These are phyloP conservation scores for Geosmithia morbida DNA, from an alignment of 2,329 filamentous ascomycete genomes.

Conservation along the genomic window DNA sequence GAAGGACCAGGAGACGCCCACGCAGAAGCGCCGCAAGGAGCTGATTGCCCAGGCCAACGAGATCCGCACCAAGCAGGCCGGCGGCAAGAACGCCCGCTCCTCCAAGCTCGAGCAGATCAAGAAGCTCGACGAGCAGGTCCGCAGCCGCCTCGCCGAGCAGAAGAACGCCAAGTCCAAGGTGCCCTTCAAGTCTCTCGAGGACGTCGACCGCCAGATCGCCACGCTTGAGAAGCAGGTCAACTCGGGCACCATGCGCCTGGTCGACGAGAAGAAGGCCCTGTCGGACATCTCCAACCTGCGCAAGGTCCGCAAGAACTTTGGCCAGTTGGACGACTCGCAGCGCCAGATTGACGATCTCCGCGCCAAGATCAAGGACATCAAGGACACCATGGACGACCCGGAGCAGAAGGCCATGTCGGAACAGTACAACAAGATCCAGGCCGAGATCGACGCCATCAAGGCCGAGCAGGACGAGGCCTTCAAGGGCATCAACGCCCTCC, in stretches of 20 bases:
- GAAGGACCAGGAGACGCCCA: constrained; percentile 67
- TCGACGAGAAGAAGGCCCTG: constrained; percentile 93
- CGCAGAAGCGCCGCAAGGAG: constrained; percentile 72
- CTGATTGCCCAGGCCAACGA: constrained; percentile 68
- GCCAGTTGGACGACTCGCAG: constrained; percentile 68
- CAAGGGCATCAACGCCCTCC: constrained; percentile 73
- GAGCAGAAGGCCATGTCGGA: constrained; percentile 81
- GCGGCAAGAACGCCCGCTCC: constrained; percentile 69
- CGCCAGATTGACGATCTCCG: constrained; percentile 82
- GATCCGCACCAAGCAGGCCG: constrained; percentile 78
- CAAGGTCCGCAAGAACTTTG: constrained; percentile 86
- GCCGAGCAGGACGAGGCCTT: constrained; percentile 81
- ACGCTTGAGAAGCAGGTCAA: constrained; percentile 76
- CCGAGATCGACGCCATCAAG: constrained; percentile 81
- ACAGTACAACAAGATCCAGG: constrained; percentile 70
- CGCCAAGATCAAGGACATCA: constrained; percentile 75
- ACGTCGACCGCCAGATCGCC: constrained; percentile 72
- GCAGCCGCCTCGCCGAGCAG: constrained; percentile 71
- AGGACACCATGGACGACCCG: constrained; percentile 80
- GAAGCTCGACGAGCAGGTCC: constrained; percentile 77
- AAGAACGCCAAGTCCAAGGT: constrained; percentile 73
- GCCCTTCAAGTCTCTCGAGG: constrained; percentile 74
- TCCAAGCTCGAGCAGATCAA: constrained; percentile 82
- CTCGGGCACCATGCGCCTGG: constrained; percentile 80
- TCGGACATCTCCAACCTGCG: constrained; percentile 68